phyloP scores from a whole-genome alignment of 2,329 filamentous ascomycete species.

The Colletotrichum siamense region DNA sequence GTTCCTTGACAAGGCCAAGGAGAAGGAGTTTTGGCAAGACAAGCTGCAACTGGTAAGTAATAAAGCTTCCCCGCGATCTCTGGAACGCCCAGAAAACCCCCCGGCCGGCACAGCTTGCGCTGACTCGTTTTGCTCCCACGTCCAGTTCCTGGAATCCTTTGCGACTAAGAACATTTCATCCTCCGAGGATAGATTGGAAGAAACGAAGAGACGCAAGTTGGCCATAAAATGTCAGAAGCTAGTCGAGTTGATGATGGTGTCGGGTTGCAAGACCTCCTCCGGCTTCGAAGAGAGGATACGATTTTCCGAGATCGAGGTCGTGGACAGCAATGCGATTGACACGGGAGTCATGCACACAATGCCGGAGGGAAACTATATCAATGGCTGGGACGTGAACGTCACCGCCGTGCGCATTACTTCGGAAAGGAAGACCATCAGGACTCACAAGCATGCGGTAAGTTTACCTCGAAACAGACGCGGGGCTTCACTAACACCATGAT shows the following conservation, averaged over 20 bases:
- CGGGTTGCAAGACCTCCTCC: conserved; percentile 91
- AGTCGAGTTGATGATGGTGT: conserved; percentile 99
- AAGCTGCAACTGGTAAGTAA: conserved; percentile 86
- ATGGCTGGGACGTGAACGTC: conserved; percentile 97
- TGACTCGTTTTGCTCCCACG: conserved; percentile 16
- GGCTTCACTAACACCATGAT: background rate
- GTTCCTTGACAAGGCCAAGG: conserved; percentile 92
- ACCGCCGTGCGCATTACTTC: conserved; percentile 83
- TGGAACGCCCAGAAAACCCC: background rate
- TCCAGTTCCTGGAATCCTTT: conserved; percentile 92
- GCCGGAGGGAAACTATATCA: conserved; percentile 89
- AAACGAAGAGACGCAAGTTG: conserved; percentile 92
- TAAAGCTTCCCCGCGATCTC: background rate
- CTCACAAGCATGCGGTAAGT: conserved; percentile 88
- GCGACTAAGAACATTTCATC: conserved; percentile 97
- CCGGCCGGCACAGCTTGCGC: background rate
- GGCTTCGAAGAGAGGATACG: conserved; percentile 97
- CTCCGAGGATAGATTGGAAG: conserved; percentile 92
- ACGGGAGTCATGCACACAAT: conserved; percentile 85
- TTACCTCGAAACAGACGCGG: conserved; percentile 14
- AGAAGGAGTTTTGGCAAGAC: conserved; percentile 99
- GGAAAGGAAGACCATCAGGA: conserved; percentile 83
- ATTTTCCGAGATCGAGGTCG: conserved; percentile 96
- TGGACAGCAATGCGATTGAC: conserved; percentile 91
- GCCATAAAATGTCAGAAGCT: conserved; percentile 93